Conservation (phyloP, 1,284 basidiomycete species). For the Moesziomyces parantarcticus region DNA sequence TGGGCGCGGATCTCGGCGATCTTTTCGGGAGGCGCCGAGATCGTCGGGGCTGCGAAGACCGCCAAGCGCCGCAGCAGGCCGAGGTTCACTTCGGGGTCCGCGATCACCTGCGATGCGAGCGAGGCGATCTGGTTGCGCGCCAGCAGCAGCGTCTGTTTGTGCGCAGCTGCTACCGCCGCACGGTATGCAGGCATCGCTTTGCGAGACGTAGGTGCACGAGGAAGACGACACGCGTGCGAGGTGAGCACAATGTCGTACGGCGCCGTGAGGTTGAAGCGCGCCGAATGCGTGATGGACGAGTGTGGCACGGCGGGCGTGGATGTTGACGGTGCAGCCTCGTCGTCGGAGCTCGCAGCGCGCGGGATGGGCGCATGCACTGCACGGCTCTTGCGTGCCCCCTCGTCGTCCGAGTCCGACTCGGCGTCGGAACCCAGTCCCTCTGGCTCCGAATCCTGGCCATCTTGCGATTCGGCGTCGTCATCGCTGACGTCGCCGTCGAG, state of each 20-base stretch:
- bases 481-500: slow-evolving; percentile 20
- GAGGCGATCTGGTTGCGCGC: slow-evolving; percentile 67
- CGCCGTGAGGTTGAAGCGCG: slow-evolving; percentile 56
- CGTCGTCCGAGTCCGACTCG: slow-evolving; percentile 15
- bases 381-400: slow-evolving; percentile 16
- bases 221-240: slow-evolving; percentile 30
- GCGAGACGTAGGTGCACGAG: slow-evolving; percentile 11
- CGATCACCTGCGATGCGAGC: slow-evolving; percentile 60
- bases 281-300: slow-evolving; percentile 50
- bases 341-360: slow-evolving; percentile 12
- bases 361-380: slow-evolving; percentile 49
- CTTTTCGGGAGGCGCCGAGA: slow-evolving; percentile 48
- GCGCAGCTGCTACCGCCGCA: slow-evolving; percentile 6
- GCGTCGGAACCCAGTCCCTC: slow-evolving; percentile 14
- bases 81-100: slow-evolving; percentile 63
- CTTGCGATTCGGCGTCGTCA: slow-evolving; percentile 13
- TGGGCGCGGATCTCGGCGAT: slow-evolving; percentile 29
- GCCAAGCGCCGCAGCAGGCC: slow-evolving; percentile 54
- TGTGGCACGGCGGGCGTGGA: slow-evolving; percentile 6
- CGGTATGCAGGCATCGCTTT: slow-evolving; percentile 13
- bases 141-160: slow-evolving; percentile 25
- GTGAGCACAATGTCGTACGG: slow-evolving; percentile 56
- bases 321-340: not conserved
- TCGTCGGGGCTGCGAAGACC: slow-evolving; percentile 46
- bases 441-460: slow-evolving; percentile 24